Base-by-base conservation (phyloP, 805 yeast species). In the Jamesozyma jinghongensis region DNA sequence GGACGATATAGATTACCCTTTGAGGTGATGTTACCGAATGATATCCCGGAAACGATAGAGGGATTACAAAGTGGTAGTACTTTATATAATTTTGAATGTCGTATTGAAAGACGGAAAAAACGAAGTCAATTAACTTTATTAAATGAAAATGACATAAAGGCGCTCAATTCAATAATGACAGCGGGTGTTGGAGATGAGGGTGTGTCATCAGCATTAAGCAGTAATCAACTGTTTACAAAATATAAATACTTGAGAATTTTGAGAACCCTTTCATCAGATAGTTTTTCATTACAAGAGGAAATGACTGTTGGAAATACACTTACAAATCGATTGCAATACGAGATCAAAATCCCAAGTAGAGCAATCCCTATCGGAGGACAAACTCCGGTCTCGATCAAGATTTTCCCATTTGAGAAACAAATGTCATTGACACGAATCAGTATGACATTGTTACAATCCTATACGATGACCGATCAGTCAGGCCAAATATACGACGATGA, bases 1-100 rank as follows among this genome's bases (percentile, higher is more conserved):
- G 97, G 97, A 0, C 82, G 82, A 60, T 86, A 88, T 57, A 92
- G 83, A 54, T 69, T 88, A 42, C 97, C 97, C 0, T 88, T 90
- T 59, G 77, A 78, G 37, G 72, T 86, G 1, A 67, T 81, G n/a
- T 55, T 90, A 10, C 95, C 95, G 0, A 94, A 94, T 4, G 73
- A 76, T 43, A 70, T 82, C 43, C 85, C 90, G 1, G 97, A 88
- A 53, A 81, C 95, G 0, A 75, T 88, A 1, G 96, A 88, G 58
- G 96, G 96, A 1, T 67, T 86, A 37, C 83, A 84, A 10, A 82
- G 88, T 16, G 86, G 86, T 11, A 75, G 85, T 12, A 68, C 83
- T 3, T 66, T 80, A 2, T 87, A 87, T 65, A 74, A 74, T 47
- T 62, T 90, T 47, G 82, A 81, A 47, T 82, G 94, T 2, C 68